Evolutionary conservation across 2,329 filamentous ascomycete species (phyloP).

Genomic region (Chaetothyriales sp.): DNA sequence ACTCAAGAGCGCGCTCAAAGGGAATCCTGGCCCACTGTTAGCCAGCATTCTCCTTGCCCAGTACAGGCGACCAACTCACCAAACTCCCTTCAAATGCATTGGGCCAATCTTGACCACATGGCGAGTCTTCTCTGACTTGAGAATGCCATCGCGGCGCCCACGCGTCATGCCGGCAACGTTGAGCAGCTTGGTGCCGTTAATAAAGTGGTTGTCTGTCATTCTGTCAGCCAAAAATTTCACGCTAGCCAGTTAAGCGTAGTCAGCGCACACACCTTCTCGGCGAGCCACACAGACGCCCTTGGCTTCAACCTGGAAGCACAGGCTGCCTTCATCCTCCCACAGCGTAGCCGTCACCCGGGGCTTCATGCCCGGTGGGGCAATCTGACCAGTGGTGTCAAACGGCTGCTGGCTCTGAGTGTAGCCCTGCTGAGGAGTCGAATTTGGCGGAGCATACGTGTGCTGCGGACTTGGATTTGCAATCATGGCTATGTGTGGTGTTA

Average conservation of each 20-base stretch:
- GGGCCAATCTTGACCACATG: slow-evolving; percentile 98
- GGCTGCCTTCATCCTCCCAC: slow-evolving; percentile 95
- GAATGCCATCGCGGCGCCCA: slow-evolving; percentile 82
- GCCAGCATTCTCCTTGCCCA: not conserved
- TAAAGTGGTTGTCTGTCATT: slow-evolving; percentile 86
- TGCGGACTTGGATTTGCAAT: slow-evolving; percentile 11
- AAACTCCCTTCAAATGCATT: slow-evolving; percentile 97
- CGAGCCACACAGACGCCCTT: slow-evolving; percentile 91
- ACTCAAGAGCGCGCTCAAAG: slow-evolving; percentile 92
- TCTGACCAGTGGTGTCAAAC: slow-evolving; percentile 81
- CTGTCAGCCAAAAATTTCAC: slow-evolving; percentile 4
- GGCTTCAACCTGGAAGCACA: slow-evolving; percentile 96
- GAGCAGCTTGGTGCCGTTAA: slow-evolving; percentile 91
- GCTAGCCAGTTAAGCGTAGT: too few species aligned
- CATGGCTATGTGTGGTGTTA: slow-evolving; percentile 27
- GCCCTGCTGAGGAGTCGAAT: slow-evolving; percentile 4
- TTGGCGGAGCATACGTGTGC: slow-evolving; percentile 17
- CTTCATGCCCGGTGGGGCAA: slow-evolving; percentile 88
- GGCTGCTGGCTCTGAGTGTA: slow-evolving; percentile 23
- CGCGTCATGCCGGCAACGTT: slow-evolving; percentile 98
- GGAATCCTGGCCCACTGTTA: slow-evolving; percentile 58
- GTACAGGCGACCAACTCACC: slow-evolving; percentile 44
- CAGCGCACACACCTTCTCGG: slow-evolving; percentile 56
- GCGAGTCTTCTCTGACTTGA: slow-evolving; percentile 94
- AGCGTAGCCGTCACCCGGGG: slow-evolving; percentile 89